Percentiles rank a stretch among this genome's conserved stretches.
phyloP scores from a whole-genome alignment of 257 asterid species.

The Schizonepeta tenuifolia region DNA sequence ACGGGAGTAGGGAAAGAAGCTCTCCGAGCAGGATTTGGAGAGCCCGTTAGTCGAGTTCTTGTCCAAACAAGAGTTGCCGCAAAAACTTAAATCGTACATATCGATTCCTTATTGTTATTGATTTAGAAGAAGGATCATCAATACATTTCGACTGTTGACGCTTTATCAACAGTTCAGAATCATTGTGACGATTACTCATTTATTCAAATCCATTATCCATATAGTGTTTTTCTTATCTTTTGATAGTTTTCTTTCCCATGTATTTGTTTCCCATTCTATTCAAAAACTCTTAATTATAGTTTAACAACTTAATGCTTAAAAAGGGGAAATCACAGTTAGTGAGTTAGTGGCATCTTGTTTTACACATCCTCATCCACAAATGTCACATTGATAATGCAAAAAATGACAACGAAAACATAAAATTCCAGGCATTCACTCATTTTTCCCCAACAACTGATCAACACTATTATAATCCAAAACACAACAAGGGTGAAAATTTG shows the following conservation, averaged over 20 bases:
- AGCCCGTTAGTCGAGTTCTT: slow-evolving; percentile 74
- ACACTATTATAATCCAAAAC: slow-evolving; percentile 14
- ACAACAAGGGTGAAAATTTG: slow-evolving; percentile 16
- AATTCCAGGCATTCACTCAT: slow-evolving; percentile 17
- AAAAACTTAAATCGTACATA: slow-evolving; percentile 82
- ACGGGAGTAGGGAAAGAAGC: slow-evolving; percentile 43
- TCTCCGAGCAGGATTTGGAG: slow-evolving; percentile 85
- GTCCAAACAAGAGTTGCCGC: slow-evolving; percentile 66
- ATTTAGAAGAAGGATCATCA: slow-evolving; percentile 13
- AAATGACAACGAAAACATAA: slow-evolving; percentile 6
- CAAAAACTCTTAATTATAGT: slow-evolving; percentile 2
- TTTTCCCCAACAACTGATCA: neutral
- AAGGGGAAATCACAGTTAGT: slow-evolving; percentile 36
- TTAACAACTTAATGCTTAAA: slow-evolving; percentile 11
- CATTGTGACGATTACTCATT: slow-evolving; percentile 8
- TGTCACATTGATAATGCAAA: slow-evolving; percentile 16
- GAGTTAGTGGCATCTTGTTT: slow-evolving; percentile 62
- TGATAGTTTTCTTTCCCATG: neutral
- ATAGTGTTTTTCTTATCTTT: slow-evolving; percentile 16
- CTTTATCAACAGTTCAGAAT: neutral
- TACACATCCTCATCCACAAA: slow-evolving; percentile 1
- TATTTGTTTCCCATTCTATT: slow-evolving; percentile 22
- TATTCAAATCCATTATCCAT: neutral
- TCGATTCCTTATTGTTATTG: slow-evolving; percentile 39
- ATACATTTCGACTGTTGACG: neutral